A percentile compares a stretch with the other conserved stretches of the same genome.
These are phyloP conservation scores for Xanthoceras sorbifolium DNA, from an alignment of 345 rosid species.

Conservation along the genomic window DNA sequence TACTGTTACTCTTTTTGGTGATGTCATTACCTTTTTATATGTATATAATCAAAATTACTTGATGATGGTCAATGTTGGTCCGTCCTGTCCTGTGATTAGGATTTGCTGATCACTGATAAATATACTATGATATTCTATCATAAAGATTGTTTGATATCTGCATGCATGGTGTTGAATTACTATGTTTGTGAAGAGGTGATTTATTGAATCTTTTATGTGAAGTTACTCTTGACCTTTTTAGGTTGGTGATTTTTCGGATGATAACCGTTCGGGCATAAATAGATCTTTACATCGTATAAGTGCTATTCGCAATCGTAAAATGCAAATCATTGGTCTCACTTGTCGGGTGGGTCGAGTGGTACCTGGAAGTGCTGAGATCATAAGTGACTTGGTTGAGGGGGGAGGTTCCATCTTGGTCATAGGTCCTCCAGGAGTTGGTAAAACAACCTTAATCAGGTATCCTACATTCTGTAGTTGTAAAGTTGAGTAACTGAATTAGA, in stretches of 20 bases:
- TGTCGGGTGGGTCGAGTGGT: constrained; percentile 94
- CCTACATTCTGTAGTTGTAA: neutral
- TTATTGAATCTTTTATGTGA: constrained; percentile 15
- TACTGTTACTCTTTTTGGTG: neutral
- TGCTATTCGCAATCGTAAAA: constrained; percentile 87
- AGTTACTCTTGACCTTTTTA: constrained; percentile 28
- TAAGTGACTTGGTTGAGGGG: constrained; percentile 79
- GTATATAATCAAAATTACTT: neutral
- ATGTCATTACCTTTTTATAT: neutral
- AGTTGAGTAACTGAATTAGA: neutral
- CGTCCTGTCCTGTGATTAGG: too few relatives aligned
- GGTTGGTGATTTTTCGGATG: constrained; percentile 98
- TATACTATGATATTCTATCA: neutral
- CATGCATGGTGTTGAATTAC: neutral
- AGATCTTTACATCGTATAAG: constrained; percentile 94
- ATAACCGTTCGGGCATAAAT: constrained; percentile 88
- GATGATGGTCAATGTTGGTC: too few relatives aligned
- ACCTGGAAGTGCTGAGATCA: constrained; percentile 86
- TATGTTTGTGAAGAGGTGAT: neutral
- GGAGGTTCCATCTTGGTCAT: constrained; percentile 94
- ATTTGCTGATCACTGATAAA: neutral
- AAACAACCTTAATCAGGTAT: constrained; percentile 96
- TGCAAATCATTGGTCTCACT: constrained; percentile 87
- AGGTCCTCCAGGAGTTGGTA: constrained; percentile 96
- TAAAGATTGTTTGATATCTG: neutral